These are phyloP conservation scores for Plasmodium fragile DNA, from an alignment of 169 alveolate species.

Conservation along the genomic window DNA sequence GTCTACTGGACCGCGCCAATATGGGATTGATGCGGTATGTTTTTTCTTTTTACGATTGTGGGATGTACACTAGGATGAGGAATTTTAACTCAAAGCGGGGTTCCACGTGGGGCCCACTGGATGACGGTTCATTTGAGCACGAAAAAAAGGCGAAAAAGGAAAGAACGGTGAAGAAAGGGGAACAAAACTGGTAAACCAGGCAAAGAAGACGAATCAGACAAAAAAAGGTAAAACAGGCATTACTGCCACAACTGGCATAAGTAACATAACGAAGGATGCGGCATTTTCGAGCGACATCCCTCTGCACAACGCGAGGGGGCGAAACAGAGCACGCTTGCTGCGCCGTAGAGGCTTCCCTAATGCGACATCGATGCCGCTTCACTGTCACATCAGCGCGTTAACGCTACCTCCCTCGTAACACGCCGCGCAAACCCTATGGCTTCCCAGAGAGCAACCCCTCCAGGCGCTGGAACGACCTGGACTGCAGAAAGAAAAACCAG, in stretches of 20 bases:
- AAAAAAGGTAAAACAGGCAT: neutral
- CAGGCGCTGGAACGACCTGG: constrained; percentile 23
- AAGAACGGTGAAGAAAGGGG: neutral
- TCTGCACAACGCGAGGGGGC: neutral
- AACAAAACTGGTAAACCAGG: neutral
- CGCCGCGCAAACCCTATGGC: neutral
- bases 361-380: neutral
- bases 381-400: neutral
- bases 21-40: neutral
- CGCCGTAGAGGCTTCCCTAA: neutral
- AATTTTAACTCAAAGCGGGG: neutral
- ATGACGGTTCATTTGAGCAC: neutral
- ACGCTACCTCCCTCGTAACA: neutral
- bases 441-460: neutral
- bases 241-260: neutral
- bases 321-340: neutral
- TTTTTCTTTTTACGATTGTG: constrained; percentile 7
- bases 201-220: neutral
- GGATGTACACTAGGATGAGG: constrained; percentile 3
- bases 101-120: constrained; percentile 1
- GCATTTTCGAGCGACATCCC: neutral
- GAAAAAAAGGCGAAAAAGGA: neutral
- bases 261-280: neutral
- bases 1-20: neutral
- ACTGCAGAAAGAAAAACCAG: constrained; percentile 54